These are phyloP conservation scores for Oryza meyeriana DNA, from an alignment of 176 grass and related monocot genomes.

Conservation along the genomic window DNA sequence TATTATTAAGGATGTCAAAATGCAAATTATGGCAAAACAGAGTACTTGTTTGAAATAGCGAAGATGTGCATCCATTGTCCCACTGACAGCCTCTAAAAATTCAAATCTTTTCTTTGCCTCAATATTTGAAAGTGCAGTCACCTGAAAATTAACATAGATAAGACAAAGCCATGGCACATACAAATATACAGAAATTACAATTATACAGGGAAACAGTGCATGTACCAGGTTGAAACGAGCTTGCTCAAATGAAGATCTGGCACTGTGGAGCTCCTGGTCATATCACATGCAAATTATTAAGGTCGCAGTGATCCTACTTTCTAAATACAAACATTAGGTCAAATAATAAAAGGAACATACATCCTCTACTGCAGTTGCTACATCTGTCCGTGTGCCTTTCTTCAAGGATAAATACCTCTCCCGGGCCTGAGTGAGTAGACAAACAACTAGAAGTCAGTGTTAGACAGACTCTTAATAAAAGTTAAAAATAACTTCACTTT, in stretches of 20 bases:
- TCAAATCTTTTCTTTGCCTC: constrained; percentile 99
- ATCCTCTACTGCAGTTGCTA: constrained; percentile 89
- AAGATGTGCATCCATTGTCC: constrained; percentile 99
- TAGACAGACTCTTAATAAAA: constrained; percentile 21
- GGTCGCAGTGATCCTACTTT: constrained; percentile 21
- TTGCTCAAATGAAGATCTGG: constrained; percentile 99
- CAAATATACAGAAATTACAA: constrained; percentile 4
- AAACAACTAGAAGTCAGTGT: constrained; percentile 10
- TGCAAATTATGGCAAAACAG: constrained; percentile 24
- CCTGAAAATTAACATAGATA: constrained; percentile 42
- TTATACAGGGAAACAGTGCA: background rate
- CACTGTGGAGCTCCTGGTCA: constrained; percentile 80
- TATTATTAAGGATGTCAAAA: constrained; percentile 26
- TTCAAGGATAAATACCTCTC: constrained; percentile 92
- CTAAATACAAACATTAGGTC: background rate
- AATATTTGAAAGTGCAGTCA: constrained; percentile 94
- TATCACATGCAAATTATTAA: constrained; percentile 27
- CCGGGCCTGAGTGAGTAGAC: constrained; percentile 56
- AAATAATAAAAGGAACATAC: constrained; percentile 44
- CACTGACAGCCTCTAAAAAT: constrained; percentile 99
- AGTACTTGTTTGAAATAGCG: constrained; percentile 99
- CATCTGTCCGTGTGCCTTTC: constrained; percentile 85
- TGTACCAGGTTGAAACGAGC: constrained; percentile 91
- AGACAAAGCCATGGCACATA: constrained; percentile 19
- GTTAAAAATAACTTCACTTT: background rate